Evolutionary conservation across 805 yeast species (phyloP).

Genomic region (Hanseniaspora vineae): DNA sequence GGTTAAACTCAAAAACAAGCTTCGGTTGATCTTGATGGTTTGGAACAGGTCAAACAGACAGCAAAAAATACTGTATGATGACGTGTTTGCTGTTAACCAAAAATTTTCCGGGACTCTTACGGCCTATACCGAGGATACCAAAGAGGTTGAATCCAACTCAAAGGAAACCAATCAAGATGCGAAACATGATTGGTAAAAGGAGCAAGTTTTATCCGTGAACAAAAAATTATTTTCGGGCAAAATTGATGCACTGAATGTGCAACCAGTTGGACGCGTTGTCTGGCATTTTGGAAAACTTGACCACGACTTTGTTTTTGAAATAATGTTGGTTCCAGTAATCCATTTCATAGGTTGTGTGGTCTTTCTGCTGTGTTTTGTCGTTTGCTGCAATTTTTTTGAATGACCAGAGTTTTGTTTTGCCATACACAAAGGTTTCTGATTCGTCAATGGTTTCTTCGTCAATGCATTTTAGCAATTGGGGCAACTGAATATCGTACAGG

Average conservation of each 20-base stretch:
- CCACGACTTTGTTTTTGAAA: constrained; percentile 33
- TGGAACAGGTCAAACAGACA: constrained; percentile 13
- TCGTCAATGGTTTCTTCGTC: constrained; percentile 17
- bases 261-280: constrained; percentile 17
- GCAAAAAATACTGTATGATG: constrained; percentile 20
- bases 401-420: constrained; percentile 25
- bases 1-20: constrained; percentile 46
- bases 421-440: constrained; percentile 10
- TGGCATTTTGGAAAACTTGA: constrained; percentile 18
- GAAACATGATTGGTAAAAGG: constrained; percentile 15
- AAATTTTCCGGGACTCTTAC: constrained; percentile 19
- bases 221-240: constrained; percentile 8
- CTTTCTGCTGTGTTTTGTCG: constrained; percentile 29
- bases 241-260: constrained; percentile 14
- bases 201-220: not conserved
- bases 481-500: constrained; percentile 32
- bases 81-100: not conserved
- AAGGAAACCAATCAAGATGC: constrained; percentile 12
- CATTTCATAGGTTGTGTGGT: constrained; percentile 42
- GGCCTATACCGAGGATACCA: constrained; percentile 4
- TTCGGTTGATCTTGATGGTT: constrained; percentile 35
- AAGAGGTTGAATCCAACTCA: constrained; percentile 8
- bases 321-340: constrained; percentile 37
- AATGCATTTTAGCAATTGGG: constrained; percentile 23
- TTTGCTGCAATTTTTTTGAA: constrained; percentile 28